Percentiles rank a stretch among this genome's conserved stretches.
phyloP scores from a whole-genome alignment of 495 filamentous ascomycete genomes.

The Lasiosphaeris hirsuta region DNA sequence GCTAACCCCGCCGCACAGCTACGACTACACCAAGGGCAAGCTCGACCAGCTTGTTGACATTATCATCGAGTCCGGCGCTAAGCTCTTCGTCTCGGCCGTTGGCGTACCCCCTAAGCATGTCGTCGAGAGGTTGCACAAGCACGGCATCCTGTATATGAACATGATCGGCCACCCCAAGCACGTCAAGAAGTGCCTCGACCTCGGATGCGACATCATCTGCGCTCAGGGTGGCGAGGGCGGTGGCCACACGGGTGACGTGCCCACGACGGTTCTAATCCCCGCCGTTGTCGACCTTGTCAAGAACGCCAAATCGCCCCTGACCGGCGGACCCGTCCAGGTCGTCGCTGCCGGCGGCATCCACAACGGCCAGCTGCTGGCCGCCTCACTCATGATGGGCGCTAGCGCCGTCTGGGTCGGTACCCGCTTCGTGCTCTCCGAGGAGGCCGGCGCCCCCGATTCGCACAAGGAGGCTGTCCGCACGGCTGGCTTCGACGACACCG shows the following conservation, averaged over 20 bases:
- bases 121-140: conserved; percentile 82
- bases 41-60: conserved; percentile 86
- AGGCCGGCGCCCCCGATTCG: conserved; percentile 87
- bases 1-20: conserved; percentile 53
- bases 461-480: conserved; percentile 97
- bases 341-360: conserved; percentile 92
- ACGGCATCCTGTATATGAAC: conserved; percentile 96
- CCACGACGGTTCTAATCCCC: conserved; percentile 70
- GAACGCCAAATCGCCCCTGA: conserved; percentile 81
- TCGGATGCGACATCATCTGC: conserved; percentile 87
- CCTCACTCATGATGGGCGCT: conserved; percentile 88
- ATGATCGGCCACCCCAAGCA: conserved; percentile 99
- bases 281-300: conserved; percentile 80
- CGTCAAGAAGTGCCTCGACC: conserved; percentile 85
- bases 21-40: conserved; percentile 99
- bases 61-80: conserved; percentile 85
- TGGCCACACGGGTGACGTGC: conserved; percentile 76
- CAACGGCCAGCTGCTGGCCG: conserved; percentile 88
- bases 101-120: conserved; percentile 86
- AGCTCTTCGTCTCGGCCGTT: conserved; percentile 94
- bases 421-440: conserved; percentile 87
- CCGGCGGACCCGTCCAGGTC: conserved; percentile 81
- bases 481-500: conserved; percentile 86
- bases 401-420: conserved; percentile 95
- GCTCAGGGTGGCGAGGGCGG: conserved; percentile 82